Base-by-base conservation (phyloP, 305 asterid species). In the Plantago lanceolata region DNA sequence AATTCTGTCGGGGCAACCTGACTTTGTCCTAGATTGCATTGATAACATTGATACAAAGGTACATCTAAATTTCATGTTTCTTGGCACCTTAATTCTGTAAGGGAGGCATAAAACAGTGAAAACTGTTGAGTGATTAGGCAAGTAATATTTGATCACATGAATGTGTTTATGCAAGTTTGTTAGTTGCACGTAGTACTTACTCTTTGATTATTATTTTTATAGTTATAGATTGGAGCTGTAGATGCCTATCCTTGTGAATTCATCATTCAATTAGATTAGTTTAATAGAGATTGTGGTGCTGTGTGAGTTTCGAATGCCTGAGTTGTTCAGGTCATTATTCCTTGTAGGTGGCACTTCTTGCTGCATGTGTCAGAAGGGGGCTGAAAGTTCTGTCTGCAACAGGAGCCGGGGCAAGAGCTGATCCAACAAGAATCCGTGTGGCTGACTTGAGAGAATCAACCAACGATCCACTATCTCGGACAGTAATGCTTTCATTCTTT, bases 351-450 rank as follows among this genome's bases (percentile, higher is more conserved):
- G 76, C 97, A 51, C 99, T 89, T 83, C 97, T 93, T 66, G 94
- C 92, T 78, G 95, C 97, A 53, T 93, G 99, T 75, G 92, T 83
- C 54, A 77, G 84, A 53, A 83, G 94, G 78, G 96, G 97, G 68
- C 79, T 93, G 78, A 93, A 84, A 82, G 99, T 93, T 70, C 71
- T 89, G 68, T 93, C 95, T 37, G 97, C 95, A 56, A 93, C 97
- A 43, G 99, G 97, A 79, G 99, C 97, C 72, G 97, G 98, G 63
- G 98, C 96, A 67, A 85, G 97, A 74, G 90, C 95, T 73, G 97
- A 92, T 81, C 98, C 97, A 50, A 89, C 97, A 50, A 87, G 98
- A 82, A 87, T 92, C 65, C 92, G 96, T 60, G 90, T 89, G 40
- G 96, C 97, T 61, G 98, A 92, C 83, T 73, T 92, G 71, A 85